Evolutionary conservation across 805 yeast species (phyloP).

Genomic region (Ogataea trehalophila): DNA sequence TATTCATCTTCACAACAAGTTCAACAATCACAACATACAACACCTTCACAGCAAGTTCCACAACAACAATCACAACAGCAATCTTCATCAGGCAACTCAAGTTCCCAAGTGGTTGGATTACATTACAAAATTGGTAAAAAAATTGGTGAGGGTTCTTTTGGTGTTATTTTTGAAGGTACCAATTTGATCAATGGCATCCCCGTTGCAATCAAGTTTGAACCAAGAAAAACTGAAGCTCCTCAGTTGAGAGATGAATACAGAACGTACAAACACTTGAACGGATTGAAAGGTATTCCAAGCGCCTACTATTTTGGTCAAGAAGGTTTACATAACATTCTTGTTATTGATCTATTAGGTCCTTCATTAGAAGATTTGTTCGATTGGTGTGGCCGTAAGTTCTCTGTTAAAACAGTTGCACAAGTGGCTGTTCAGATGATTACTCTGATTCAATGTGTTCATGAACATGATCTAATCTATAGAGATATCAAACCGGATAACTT

Average conservation of each 20-base stretch:
- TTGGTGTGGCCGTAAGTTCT: conserved; percentile 93
- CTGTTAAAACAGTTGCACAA: conserved; percentile 85
- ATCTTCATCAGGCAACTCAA: conserved; percentile 7
- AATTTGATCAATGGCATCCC: conserved; percentile 87
- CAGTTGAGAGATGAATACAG: conserved; percentile 95
- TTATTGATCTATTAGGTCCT: conserved; percentile 93
- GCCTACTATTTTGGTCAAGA: conserved; percentile 99
- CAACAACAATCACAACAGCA: conserved; percentile 5
- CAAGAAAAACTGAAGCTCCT: conserved; percentile 95
- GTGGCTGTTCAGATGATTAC: conserved; percentile 93
- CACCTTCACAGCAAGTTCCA: not conserved
- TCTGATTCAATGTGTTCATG: conserved; percentile 81
- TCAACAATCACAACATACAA: not conserved
- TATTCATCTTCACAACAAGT: conserved; percentile 21
- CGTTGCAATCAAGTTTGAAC: conserved; percentile 96
- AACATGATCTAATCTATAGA: conserved; percentile 85
- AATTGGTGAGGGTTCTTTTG: conserved; percentile 98
- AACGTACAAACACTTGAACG: conserved; percentile 83
- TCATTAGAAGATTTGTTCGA: conserved; percentile 94
- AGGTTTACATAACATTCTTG: conserved; percentile 91
- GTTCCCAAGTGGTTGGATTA: conserved; percentile 76
- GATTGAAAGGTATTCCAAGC: conserved; percentile 81
- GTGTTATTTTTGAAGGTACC: conserved; percentile 93
- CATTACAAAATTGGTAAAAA: conserved; percentile 97
- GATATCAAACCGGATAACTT: conserved; percentile 98